Percentiles rank a stretch among this genome's conserved stretches.
phyloP scores from a whole-genome alignment of 2,329 filamentous ascomycete genomes.

The Fusarium heterosporum region DNA sequence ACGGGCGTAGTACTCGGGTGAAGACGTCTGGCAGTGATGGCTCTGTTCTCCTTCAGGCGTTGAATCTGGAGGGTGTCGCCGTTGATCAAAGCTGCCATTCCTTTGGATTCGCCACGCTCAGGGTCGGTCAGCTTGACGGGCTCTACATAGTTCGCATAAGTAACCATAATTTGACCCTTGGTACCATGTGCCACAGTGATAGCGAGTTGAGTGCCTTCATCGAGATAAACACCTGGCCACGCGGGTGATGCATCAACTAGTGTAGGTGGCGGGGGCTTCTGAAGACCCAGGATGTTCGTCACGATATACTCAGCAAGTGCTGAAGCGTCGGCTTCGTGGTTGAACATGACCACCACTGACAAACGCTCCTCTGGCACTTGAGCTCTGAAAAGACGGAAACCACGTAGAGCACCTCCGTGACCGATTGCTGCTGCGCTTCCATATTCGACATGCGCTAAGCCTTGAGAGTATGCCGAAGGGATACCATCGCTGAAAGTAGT shows the following conservation, averaged over 20 bases:
- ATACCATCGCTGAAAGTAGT: constrained; percentile 26
- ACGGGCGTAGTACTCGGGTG: not conserved
- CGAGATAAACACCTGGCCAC: constrained; percentile 28
- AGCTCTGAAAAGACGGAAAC: constrained; percentile 27
- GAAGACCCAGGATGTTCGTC: constrained; percentile 11
- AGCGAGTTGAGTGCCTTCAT: constrained; percentile 27
- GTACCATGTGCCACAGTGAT: constrained; percentile 15
- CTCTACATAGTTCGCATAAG: constrained; percentile 33
- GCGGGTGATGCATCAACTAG: constrained; percentile 4
- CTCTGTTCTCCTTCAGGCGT: constrained; percentile 29
- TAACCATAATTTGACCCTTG: constrained; percentile 19
- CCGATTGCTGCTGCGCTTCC: constrained; percentile 23
- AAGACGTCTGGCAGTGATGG: constrained; percentile 17
- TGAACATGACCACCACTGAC: constrained; percentile 32
- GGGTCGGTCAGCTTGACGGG: constrained; percentile 27
- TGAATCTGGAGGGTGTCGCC: constrained; percentile 22
- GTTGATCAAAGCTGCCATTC: constrained; percentile 17
- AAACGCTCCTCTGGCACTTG: constrained; percentile 29
- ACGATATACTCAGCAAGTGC: constrained; percentile 18
- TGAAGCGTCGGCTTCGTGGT: constrained; percentile 29
- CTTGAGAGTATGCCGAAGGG: constrained; percentile 21
- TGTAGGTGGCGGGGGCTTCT: constrained; percentile 15
- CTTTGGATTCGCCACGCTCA: constrained; percentile 12
- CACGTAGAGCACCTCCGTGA: constrained; percentile 29
- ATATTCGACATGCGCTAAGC: constrained; percentile 13